Evolutionary conservation across 2,329 filamentous ascomycete species (phyloP), one percentile per base, ranked within the genome.

Genomic region (Trichoderma sp.): DNA sequence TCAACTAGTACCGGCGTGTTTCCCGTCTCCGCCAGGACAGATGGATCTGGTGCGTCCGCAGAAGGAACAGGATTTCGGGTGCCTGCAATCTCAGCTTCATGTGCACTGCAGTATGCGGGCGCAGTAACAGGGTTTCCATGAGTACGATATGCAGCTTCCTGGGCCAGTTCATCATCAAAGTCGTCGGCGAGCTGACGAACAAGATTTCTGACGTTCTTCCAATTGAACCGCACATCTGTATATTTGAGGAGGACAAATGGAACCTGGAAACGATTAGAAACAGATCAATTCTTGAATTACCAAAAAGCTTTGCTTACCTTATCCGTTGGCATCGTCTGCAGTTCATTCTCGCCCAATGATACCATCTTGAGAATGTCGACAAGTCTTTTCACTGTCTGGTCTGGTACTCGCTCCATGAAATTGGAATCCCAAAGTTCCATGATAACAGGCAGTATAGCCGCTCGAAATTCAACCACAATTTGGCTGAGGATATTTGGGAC

Each of bases 291-390:
- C 7, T 11, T 56, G 2, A 11, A 33, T 33, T 24, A 0, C 24
- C 8, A 33, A 3, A 57, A n/a, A 6, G 16, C 40, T 29, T 59
- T 16, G 79, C 79, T 65, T 83, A 85, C 82, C 70, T 88, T 88
- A 61, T 93, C 91, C 11, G 85, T 89, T 1, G 75, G 75, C 83
- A 90, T 76, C 84, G 86, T 21, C 88, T 91, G 70, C 10, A 83
- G 80, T 77, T 99, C 96, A 68, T 88, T 85, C 67, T 97, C 93
- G n/a, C 88, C 91, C 69, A 89, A 86, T 13, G 94, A 86, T 19
- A 96, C 90, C 5, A 88, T 88, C 74, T 92, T 92, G 69, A 99
- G 83, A 58, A 97, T 95, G 37, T 94, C 92, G 70, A 98, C 88
- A 16, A 97, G 83, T 66, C 89, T 91, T 73, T 92, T 92, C 21